phyloP scores from a whole-genome alignment of 192 early-diverging fungal species.

The Coemansia sp. region DNA sequence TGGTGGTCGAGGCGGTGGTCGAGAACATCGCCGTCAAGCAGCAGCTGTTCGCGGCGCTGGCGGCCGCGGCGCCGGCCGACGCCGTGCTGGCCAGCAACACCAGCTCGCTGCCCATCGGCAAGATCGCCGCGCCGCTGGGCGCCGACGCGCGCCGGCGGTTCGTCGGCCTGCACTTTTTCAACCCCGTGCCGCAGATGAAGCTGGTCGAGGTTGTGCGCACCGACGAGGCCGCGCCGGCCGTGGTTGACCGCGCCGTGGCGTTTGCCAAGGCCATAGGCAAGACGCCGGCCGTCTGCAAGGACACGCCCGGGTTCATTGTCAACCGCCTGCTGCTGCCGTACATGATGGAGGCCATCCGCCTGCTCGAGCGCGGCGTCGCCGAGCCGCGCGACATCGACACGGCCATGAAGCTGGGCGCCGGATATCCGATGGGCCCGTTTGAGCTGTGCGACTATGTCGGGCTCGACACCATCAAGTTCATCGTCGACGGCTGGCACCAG shows the following conservation, averaged over 20 bases:
- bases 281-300: constrained; percentile 88
- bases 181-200: constrained; percentile 99
- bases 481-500: constrained; percentile 90
- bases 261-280: constrained; percentile 79
- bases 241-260: constrained; percentile 60
- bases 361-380: constrained; percentile 88
- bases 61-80: constrained; percentile 62
- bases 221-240: constrained; percentile 54
- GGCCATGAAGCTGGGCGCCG: constrained; percentile 97
- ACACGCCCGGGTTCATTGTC: constrained; percentile 97
- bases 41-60: constrained; percentile 68
- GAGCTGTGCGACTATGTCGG: constrained; percentile 65
- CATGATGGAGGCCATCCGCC: constrained; percentile 90
- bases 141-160: constrained; percentile 56
- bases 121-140: constrained; percentile 68
- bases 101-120: constrained; percentile 78
- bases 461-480: constrained; percentile 94
- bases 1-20: constrained; percentile 94
- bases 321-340: constrained; percentile 95
- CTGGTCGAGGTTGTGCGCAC: constrained; percentile 90
- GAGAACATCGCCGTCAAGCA: constrained; percentile 91
- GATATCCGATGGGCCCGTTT: constrained; percentile 92
- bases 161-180: constrained; percentile 95
- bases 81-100: constrained; percentile 92
- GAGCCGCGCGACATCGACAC: constrained; percentile 81